These are phyloP conservation scores for Mycena capillaripes DNA, from an alignment of 768 basidiomycete species.

Conservation along the genomic window DNA sequence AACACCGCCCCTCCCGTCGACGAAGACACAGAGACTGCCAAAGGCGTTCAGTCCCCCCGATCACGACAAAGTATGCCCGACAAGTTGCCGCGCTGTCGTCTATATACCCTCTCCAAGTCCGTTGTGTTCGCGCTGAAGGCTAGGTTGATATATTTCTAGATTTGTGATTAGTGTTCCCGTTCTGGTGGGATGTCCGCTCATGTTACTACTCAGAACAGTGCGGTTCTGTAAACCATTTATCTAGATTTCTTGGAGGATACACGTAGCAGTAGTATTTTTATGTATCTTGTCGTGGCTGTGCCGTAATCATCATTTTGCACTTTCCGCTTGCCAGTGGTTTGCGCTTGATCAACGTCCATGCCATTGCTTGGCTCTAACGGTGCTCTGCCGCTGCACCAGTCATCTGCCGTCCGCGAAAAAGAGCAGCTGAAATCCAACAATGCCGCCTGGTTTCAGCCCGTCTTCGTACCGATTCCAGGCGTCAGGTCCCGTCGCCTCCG, in stretches of 20 bases:
- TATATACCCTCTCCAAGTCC: not conserved
- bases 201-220: too few relatives aligned
- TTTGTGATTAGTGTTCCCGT: not conserved
- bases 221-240: too few relatives aligned
- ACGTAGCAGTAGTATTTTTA: not conserved
- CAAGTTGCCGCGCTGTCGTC: not conserved
- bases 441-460: conserved; percentile 65
- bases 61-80: not conserved
- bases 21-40: not conserved
- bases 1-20: not conserved
- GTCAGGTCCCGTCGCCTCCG: conserved; percentile 69
- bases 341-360: conserved; percentile 2
- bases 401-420: conserved; percentile 60
- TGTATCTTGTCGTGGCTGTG: conserved; percentile 9
- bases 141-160: not conserved
- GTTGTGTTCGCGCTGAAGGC: not conserved
- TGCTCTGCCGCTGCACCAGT: conserved; percentile 56
- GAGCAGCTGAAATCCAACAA: conserved; percentile 45
- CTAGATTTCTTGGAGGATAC: not conserved
- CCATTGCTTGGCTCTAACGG: conserved; percentile 40
- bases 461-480: conserved; percentile 72
- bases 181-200: not conserved
- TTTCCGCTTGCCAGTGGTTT: too few relatives aligned
- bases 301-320: not conserved
- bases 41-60: not conserved